phyloP scores from a whole-genome alignment of 768 basidiomycete genomes.

The Lentinula raphanica region DNA sequence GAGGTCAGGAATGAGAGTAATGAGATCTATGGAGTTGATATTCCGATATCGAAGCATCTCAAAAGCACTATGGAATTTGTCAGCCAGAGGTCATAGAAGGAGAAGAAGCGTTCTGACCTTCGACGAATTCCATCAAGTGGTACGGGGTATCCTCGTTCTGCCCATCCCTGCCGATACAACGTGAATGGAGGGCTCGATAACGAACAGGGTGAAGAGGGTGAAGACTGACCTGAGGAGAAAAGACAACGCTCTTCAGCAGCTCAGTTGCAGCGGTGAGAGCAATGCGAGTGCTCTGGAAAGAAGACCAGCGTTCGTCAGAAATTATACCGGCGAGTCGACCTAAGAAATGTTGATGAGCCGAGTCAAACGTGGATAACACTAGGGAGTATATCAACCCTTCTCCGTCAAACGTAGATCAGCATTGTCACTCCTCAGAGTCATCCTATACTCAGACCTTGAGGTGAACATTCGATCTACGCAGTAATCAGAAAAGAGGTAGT shows the following conservation, averaged over 20 bases:
- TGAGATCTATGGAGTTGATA: conserved; percentile 40
- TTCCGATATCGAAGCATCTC: conserved; percentile 62
- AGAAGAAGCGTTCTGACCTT: conserved; percentile 25
- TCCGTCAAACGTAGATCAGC: conserved; percentile 80
- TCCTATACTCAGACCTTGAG: conserved; percentile 83
- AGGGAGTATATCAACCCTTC: conserved; percentile 41
- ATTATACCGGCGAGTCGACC: conserved; percentile 40
- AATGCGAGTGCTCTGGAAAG: conserved; percentile 27
- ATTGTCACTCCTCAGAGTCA: conserved; percentile 85
- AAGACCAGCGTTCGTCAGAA: conserved; percentile 39
- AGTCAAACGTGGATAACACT: neutral
- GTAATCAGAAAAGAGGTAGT: neutral
- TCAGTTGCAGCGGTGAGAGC: conserved; percentile 31
- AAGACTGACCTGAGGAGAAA: conserved; percentile 39
- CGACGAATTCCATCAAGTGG: conserved; percentile 39
- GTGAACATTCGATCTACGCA: conserved; percentile 87
- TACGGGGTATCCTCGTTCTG: conserved; percentile 35
- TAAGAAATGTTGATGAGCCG: conserved; percentile 14
- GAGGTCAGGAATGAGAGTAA: conserved; percentile 44
- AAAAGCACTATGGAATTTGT: conserved; percentile 53
- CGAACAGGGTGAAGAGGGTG: neutral
- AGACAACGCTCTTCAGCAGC: conserved; percentile 27
- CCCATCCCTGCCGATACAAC: conserved; percentile 29
- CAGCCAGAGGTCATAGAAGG: neutral
- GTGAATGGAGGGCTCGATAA: neutral